phyloP scores from a whole-genome alignment of 805 yeast species.

The Myxozyma vanderwaltii region DNA sequence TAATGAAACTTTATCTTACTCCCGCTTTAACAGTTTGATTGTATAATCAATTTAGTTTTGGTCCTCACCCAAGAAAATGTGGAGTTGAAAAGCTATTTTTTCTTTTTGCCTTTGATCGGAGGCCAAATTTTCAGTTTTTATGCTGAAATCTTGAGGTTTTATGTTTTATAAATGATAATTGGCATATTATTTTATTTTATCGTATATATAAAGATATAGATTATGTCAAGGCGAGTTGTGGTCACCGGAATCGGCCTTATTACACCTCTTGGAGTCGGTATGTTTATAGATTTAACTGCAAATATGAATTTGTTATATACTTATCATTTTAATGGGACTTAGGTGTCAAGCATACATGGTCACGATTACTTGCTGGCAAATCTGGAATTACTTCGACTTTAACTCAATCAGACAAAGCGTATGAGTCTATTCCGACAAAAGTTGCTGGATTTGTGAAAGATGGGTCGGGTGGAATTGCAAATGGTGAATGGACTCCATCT shows the following conservation, averaged over 20 bases:
- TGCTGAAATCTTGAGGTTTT: too few species aligned
- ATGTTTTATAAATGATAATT: too few species aligned
- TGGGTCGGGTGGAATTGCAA: constrained; percentile 44
- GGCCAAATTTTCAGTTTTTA: too few species aligned
- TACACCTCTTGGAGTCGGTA: constrained; percentile 82
- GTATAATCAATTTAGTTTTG: too few species aligned
- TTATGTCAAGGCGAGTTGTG: constrained; percentile 60
- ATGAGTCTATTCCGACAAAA: constrained; percentile 62
- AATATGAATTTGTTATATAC: too few species aligned
- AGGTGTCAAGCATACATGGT: constrained; percentile 43
- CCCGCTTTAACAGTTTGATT: too few species aligned
- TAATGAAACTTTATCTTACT: too few species aligned
- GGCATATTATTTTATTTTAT: too few species aligned
- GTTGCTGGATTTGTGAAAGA: constrained; percentile 76
- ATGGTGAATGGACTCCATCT: constrained; percentile 54
- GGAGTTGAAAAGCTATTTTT: background rate
- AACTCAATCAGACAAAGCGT: constrained; percentile 50
- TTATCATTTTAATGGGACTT: background rate
- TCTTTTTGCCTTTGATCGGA: too few species aligned
- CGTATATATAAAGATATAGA: too few species aligned
- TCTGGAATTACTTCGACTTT: constrained; percentile 44
- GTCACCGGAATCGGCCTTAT: constrained; percentile 89
- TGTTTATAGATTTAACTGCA: constrained; percentile 37
- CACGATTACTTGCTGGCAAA: constrained; percentile 40
- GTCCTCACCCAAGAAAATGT: background rate